Percentiles rank a stretch among this genome's conserved stretches.
Evolutionary conservation across 176 grass and related monocot genomes (phyloP).

Genomic region (Tillandsia fasciculata): DNA sequence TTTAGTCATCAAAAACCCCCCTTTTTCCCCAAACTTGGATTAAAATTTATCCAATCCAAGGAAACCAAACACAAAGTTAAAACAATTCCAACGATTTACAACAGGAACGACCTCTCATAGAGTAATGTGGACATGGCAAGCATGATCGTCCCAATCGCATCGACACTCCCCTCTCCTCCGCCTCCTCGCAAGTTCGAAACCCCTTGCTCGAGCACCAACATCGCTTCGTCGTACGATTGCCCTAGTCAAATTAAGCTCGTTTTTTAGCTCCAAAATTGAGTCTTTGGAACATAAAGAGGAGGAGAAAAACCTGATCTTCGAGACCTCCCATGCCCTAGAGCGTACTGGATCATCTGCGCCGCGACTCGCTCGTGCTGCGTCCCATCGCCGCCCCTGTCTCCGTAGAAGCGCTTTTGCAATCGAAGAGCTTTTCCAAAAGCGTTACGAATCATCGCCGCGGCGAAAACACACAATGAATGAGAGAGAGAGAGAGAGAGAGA

Average conservation of each 20-base stretch:
- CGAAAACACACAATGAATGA: not conserved
- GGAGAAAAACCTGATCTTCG: constrained; percentile 41
- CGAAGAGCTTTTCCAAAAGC: constrained; percentile 22
- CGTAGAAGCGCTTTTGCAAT: constrained; percentile 4
- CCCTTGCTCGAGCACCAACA: constrained; percentile 92
- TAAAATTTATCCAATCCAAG: too few species aligned
- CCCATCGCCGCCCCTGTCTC: constrained; percentile 4
- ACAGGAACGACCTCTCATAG: constrained; percentile 48
- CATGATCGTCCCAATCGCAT: constrained; percentile 58
- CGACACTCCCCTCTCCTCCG: constrained; percentile 32
- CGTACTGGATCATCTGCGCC: constrained; percentile 74
- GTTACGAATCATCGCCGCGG: constrained; percentile 13
- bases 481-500: not conserved
- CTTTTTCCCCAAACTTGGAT: not conserved
- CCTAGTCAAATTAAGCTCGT: constrained; percentile 11
- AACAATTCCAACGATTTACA: not conserved
- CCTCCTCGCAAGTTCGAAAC: constrained; percentile 62
- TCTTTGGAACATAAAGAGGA: not conserved
- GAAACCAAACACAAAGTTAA: constrained; percentile 8
- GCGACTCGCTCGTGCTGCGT: constrained; percentile 48
- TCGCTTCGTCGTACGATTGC: constrained; percentile 45
- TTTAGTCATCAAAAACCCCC: constrained; percentile 9
- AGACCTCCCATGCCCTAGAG: constrained; percentile 37
- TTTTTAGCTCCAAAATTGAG: not conserved
- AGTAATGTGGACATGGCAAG: constrained; percentile 72